These are phyloP conservation scores for Suaeda aralocaspica DNA, from an alignment of 148 eudicot species.

Conservation along the genomic window DNA sequence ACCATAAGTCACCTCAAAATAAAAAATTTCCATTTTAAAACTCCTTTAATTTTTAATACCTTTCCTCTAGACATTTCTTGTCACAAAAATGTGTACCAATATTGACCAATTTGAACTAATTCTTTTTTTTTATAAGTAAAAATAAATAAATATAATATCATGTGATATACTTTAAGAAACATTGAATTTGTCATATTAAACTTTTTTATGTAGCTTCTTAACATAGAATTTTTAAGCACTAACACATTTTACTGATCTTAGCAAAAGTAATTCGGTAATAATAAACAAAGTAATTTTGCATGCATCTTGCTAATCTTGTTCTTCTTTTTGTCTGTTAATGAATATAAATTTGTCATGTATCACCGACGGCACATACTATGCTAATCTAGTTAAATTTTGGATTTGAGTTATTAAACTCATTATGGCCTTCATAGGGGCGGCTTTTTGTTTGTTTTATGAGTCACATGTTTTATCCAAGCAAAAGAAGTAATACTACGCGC, in stretches of 20 bases:
- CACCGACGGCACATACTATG: too few species aligned
- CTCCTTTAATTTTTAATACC: slow-evolving; percentile 16
- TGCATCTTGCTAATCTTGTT: too few species aligned
- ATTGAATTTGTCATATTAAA: slow-evolving; percentile 17
- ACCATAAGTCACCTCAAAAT: slow-evolving; percentile 19
- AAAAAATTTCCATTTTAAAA: slow-evolving; percentile 19
- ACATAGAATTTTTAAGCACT: neutral
- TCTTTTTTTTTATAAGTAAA: neutral
- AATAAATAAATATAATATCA: too few species aligned
- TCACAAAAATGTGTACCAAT: slow-evolving; percentile 28
- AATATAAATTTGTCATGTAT: too few species aligned
- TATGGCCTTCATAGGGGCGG: too few species aligned
- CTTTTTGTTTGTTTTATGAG: too few species aligned
- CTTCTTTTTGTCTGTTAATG: too few species aligned
- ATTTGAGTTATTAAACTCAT: too few species aligned
- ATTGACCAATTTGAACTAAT: slow-evolving; percentile 28
- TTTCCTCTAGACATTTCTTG: slow-evolving; percentile 31
- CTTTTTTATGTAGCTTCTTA: neutral
- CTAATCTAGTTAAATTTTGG: too few species aligned
- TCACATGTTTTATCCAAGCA: too few species aligned
- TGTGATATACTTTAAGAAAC: slow-evolving; percentile 14
- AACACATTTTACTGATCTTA: slow-evolving; percentile 5
- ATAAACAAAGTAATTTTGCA: too few species aligned
- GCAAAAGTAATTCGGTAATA: neutral
- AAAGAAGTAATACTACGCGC: too few species aligned